Conservation (phyloP, 257 asterid genomes). For the Cruciata laevipes region DNA sequence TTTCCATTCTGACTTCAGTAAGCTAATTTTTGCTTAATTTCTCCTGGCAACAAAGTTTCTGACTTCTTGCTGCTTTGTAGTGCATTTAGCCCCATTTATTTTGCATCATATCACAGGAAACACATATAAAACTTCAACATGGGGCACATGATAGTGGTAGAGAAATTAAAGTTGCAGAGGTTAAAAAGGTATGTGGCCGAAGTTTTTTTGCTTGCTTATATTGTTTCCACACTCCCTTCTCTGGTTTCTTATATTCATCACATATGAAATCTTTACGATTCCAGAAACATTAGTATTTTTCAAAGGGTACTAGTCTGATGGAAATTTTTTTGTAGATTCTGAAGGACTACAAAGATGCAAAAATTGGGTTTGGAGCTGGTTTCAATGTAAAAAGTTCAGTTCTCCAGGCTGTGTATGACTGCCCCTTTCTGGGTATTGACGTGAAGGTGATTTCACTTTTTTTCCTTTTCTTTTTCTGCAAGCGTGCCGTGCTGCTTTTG, state of each 20-base stretch:
- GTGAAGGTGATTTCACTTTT: slow-evolving; percentile 41
- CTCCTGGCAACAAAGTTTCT: slow-evolving; percentile 11
- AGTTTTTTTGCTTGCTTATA: slow-evolving; percentile 5
- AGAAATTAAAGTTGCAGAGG: slow-evolving; percentile 56
- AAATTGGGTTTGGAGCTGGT: slow-evolving; percentile 86
- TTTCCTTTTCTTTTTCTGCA: background rate
- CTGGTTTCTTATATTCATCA: background rate
- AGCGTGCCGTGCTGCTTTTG: slow-evolving; percentile 1
- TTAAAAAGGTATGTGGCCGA: slow-evolving; percentile 40
- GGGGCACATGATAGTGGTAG: slow-evolving; percentile 31
- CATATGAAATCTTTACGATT: background rate
- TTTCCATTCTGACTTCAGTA: slow-evolving; percentile 66
- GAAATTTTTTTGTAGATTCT: slow-evolving; percentile 53
- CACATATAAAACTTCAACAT: slow-evolving; percentile 45
- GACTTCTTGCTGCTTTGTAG: slow-evolving; percentile 6
- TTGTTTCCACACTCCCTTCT: background rate
- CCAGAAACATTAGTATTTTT: background rate
- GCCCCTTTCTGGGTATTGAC: slow-evolving; percentile 73
- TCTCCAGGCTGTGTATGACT: slow-evolving; percentile 59
- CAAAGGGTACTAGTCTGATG: slow-evolving; percentile 13
- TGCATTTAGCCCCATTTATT: slow-evolving; percentile 11
- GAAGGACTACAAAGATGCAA: slow-evolving; percentile 50
- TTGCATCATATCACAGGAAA: slow-evolving; percentile 48
- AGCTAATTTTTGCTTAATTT: slow-evolving; percentile 23
- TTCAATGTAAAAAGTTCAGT: slow-evolving; percentile 56